Base-by-base conservation (phyloP, 2,329 filamentous ascomycete genomes). In the Penicillium sp. region DNA sequence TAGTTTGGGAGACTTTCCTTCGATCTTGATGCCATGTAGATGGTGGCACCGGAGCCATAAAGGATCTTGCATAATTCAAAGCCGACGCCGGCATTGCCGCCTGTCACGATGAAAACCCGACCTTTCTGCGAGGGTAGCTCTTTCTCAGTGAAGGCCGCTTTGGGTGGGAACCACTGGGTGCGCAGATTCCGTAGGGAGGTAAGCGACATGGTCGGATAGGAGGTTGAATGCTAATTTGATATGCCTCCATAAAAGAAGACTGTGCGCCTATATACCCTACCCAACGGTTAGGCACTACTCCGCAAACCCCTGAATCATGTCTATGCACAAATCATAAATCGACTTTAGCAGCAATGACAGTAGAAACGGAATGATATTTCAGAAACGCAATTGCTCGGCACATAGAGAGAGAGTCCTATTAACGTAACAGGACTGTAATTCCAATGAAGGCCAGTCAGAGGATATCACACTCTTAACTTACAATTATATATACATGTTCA, bases 21-120 rank as follows among this genome's bases (percentile, higher is more conserved):
- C 29, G 70, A 78, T 31, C 83, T 80, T 3, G 78, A 77, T 5
- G 81, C 81, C 26, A 84, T 67, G 67, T 84, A 85, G n/a, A 86
- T 78, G 1, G 73, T 82, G 35, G 75, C 82, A 53, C 83, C 81
- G 35, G 75, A 77, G 13, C 71, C 67, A 67, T 85, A 86, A 11
- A 87, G 74, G 3, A 86, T 76, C 51, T 60, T 60, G 55, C 24
- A 34, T 24, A 60, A 44, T 43, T 60, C 57, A 44, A 46, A 55
- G 2, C 57, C 55, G 40, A 60, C 48, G 5, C 55, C 55, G 7
- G 37, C 2, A 34, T 54, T 53, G 13, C 50, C 57, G 1, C 55
- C 57, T 14, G 55, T 60, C n/a, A 57, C 55, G 18, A 57, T 57
- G 18, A 55, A 57, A 2, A 60, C 47, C 13, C 43, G 44, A 8